Conservation (phyloP, 345 rosid genomes). For the Cardiospermum halicacabum region DNA sequence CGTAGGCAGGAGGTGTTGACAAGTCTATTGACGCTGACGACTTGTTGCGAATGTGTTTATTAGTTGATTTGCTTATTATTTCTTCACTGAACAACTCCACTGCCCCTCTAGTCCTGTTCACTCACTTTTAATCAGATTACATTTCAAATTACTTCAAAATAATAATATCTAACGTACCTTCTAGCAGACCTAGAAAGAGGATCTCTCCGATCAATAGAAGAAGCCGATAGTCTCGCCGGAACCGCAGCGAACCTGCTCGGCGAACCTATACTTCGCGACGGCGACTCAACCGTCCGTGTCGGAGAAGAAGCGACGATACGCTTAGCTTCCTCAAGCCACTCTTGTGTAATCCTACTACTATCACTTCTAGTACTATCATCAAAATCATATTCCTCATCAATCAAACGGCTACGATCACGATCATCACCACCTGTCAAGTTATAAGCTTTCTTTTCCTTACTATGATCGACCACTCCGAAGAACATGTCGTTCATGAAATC, state of each 20-base stretch:
- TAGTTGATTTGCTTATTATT: conserved; percentile 44
- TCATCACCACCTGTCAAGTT: conserved; percentile 33
- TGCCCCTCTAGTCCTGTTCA: conserved; percentile 41
- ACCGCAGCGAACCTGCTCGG: conserved; percentile 39
- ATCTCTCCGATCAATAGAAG: conserved; percentile 46
- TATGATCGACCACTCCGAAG: conserved; percentile 34
- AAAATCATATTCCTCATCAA: conserved; percentile 32
- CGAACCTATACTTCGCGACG: conserved; percentile 35
- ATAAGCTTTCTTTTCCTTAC: conserved; percentile 35
- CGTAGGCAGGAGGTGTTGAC: conserved; percentile 13
- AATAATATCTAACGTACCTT: conserved; percentile 42
- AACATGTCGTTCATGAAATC: conserved; percentile 71
- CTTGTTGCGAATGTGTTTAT: conserved; percentile 38
- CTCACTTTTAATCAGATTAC: background rate
- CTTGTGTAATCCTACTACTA: conserved; percentile 50
- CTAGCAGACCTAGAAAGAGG: conserved; percentile 65
- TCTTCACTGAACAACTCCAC: conserved; percentile 50
- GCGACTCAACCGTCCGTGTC: conserved; percentile 31
- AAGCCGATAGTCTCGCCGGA: conserved; percentile 27
- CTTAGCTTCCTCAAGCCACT: conserved; percentile 60
- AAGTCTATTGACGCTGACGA: conserved; percentile 34
- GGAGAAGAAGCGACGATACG: conserved; percentile 51
- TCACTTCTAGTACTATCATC: conserved; percentile 56
- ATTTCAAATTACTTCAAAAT: too few species aligned
- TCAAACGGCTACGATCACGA: conserved; percentile 1